Base-by-base conservation (phyloP, 2,329 filamentous ascomycete species). In the Aspergillus caelatus region DNA sequence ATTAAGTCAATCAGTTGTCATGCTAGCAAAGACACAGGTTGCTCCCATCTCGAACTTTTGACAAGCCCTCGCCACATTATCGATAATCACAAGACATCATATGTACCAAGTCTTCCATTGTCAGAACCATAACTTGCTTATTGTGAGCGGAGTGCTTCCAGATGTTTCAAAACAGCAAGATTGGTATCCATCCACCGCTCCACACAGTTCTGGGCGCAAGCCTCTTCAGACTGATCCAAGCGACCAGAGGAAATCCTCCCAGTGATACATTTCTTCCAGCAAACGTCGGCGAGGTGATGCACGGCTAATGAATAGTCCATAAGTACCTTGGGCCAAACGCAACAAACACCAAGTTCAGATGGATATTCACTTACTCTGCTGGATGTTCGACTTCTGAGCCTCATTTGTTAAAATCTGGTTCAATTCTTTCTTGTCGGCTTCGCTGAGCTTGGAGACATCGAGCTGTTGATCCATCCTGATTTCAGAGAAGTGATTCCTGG, bases 181-280 rank as follows among this genome's bases (percentile, higher is more conserved):
- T 94, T 95, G 67, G 93, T 87, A 79, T 99, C 95, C 81, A 98
- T 85, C 81, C 96, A 98, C 62, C 95, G 86, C 73, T 97, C 92
- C 62, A 98, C 93, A 75, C 95, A 99, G 83, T 97, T 97, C 77
- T 89, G 84, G 77, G 97, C 86, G 79, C 95, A 99, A 10, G 84
- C 81, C 82, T 95, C 90, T 82, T 99, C 95, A 65, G 80, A 83
- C 73, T 85, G 86, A 70, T 96, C 92, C 69, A 99, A 83, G 72
- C 88, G 87, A 32, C 88, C 86, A 65, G 84, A 86, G 70, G 89
- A 89, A 77, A 97, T 90, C 62, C 84, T 85, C 60, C 88, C 84
- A 10, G 91, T 90, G 65, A 97, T 84, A 84, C 95, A 99, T 83
- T 97, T 98, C 76, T 89, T 93, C 89, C 94, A 99, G 86, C 95